phyloP scores from a whole-genome alignment of 805 yeast species.

The Clavispora carvajalis region DNA sequence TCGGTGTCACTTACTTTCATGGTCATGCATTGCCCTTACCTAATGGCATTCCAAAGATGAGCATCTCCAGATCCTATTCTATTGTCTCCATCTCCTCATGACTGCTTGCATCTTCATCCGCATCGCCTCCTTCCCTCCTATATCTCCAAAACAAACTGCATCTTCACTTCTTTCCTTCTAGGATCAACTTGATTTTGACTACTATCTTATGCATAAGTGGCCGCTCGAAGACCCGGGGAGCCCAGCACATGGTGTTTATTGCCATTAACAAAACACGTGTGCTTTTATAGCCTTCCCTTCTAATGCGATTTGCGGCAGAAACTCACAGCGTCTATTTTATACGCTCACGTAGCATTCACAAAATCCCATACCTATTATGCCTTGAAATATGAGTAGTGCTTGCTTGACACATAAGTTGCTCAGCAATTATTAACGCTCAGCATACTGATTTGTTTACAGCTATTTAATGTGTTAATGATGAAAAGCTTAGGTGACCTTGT shows the following conservation, averaged over 20 bases:
- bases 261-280: neutral
- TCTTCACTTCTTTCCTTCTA: constrained; percentile 2
- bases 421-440: no score
- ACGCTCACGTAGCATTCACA: no score
- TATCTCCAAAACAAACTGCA: constrained; percentile 1
- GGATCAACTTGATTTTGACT: neutral
- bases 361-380: no score
- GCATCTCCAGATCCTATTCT: neutral
- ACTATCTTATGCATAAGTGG: neutral
- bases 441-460: no score
- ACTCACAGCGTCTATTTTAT: no score
- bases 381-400: no score
- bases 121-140: neutral
- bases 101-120: neutral
- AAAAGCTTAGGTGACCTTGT: no score
- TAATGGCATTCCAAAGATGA: no score
- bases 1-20: no score
- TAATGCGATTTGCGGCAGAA: neutral
- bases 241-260: neutral
- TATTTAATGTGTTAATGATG: no score
- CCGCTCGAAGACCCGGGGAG: neutral
- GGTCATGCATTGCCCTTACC: no score
- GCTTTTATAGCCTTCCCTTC: neutral
- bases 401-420: no score
- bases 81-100: neutral